These are phyloP conservation scores for Fraxinus latifolia DNA, from an alignment of 305 asterid genomes.

Conservation along the genomic window DNA sequence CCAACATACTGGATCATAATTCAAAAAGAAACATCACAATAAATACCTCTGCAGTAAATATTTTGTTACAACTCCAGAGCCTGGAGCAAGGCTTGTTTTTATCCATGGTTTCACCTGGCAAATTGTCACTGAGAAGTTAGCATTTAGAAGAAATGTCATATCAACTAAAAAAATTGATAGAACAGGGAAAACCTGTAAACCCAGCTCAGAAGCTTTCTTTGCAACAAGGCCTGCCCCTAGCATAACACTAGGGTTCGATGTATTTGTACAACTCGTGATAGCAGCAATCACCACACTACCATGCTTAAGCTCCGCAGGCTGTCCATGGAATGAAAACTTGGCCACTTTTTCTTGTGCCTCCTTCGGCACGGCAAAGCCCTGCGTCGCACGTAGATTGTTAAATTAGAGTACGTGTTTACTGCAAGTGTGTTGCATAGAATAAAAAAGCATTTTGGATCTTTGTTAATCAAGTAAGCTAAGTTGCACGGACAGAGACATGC, in stretches of 20 bases:
- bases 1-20: neutral
- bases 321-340: constrained; percentile 73
- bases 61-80: constrained; percentile 91
- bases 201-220: constrained; percentile 81
- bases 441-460: neutral
- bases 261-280: constrained; percentile 96
- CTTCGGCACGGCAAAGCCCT: constrained; percentile 98
- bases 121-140: constrained; percentile 19
- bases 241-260: constrained; percentile 98
- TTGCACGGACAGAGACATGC: neutral
- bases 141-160: constrained; percentile 8
- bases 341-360: constrained; percentile 80
- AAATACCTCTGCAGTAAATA: constrained; percentile 75
- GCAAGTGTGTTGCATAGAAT: neutral
- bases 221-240: constrained; percentile 99
- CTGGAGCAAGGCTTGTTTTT: constrained; percentile 96
- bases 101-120: constrained; percentile 95
- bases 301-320: constrained; percentile 90
- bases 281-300: constrained; percentile 98
- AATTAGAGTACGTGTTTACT: neutral
- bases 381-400: constrained; percentile 9
- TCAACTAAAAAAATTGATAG: neutral
- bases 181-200: constrained; percentile 60
- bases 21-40: constrained; percentile 2
- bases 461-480: neutral